phyloP scores from a whole-genome alignment of 176 grass and related monocot species.

The Saccharum spontaneum region DNA sequence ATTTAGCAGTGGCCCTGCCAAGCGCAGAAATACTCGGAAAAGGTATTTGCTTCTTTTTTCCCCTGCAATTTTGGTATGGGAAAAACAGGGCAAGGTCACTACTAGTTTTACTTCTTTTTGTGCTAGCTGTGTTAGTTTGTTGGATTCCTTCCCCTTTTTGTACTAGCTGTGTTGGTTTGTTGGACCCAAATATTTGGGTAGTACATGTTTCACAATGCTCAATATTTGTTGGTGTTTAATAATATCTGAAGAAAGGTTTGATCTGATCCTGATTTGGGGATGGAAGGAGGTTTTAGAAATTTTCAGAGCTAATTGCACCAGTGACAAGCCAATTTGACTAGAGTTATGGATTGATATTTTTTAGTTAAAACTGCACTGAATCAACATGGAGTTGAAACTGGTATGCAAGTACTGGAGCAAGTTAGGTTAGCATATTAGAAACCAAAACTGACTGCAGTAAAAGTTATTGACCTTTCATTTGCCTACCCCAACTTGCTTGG shows the following conservation, averaged over 20 bases:
- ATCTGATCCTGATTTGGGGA: background rate
- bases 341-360: background rate
- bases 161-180: background rate
- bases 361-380: background rate
- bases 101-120: background rate
- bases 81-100: background rate
- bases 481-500: background rate
- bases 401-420: background rate
- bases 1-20: conserved; percentile 66
- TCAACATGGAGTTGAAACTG: background rate
- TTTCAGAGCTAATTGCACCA: background rate
- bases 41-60: conserved; percentile 23
- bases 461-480: background rate
- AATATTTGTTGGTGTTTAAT: background rate
- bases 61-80: background rate
- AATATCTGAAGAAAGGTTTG: background rate
- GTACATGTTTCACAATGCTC: background rate
- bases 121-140: background rate
- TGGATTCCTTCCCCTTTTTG: background rate
- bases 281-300: background rate
- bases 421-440: background rate
- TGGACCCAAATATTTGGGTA: background rate
- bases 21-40: conserved; percentile 43
- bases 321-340: background rate
- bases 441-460: background rate